These are phyloP conservation scores for Chionographis japonica DNA, from an alignment of 106 monocot species.

Conservation along the genomic window DNA sequence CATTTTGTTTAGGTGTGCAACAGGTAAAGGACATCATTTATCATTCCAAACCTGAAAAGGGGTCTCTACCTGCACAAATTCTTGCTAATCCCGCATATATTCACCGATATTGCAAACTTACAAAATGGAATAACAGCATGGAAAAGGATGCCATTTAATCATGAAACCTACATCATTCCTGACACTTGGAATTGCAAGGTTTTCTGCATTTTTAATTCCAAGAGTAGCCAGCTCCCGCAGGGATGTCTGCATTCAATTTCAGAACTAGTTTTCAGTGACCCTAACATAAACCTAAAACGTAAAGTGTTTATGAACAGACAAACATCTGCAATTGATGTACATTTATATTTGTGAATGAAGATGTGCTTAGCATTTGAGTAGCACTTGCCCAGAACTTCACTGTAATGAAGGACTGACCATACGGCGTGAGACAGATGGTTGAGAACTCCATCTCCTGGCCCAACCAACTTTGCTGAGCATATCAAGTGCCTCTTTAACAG, in stretches of 20 bases:
- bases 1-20: too few species aligned
- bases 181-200: conserved; percentile 90
- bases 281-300: neutral
- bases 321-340: conserved; percentile 10
- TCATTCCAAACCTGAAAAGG: too few species aligned
- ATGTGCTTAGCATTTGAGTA: conserved; percentile 7
- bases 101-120: neutral
- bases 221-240: conserved; percentile 82
- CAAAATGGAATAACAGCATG: neutral
- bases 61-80: too few species aligned
- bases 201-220: conserved; percentile 96
- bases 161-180: conserved; percentile 87
- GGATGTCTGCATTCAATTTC: conserved; percentile 60
- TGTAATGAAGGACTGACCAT: conserved; percentile 57
- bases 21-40: too few species aligned
- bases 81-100: too few species aligned
- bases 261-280: neutral
- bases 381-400: conserved; percentile 34
- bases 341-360: neutral
- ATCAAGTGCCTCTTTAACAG: conserved; percentile 70
- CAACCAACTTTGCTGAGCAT: conserved; percentile 70
- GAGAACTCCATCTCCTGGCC: conserved; percentile 93
- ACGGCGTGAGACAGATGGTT: conserved; percentile 94
- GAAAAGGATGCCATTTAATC: neutral
- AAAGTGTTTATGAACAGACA: neutral